Evolutionary conservation across 2,329 filamentous ascomycete species (phyloP), one percentile per base, ranked within the genome.

Genomic region (Apiospora arundinis): DNA sequence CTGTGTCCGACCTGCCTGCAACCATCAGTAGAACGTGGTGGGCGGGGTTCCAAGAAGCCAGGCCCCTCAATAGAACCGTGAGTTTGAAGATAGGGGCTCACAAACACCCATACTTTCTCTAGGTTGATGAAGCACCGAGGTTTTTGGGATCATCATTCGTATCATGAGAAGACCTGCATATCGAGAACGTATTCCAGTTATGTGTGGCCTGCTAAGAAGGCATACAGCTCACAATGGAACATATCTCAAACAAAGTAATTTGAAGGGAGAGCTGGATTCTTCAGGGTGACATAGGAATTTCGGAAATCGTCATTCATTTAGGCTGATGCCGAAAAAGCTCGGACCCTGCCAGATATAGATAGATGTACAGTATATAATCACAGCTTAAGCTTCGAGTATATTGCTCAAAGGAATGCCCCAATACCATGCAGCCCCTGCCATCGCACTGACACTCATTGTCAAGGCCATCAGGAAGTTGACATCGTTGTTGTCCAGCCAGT

Each of bases 401-500:
- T 79, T 84, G 70, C 81, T 76, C 18, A 90, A 77, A 8, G 89
- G 86, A 32, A 91, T 77, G 5, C 82, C 85, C 90, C 90, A 92
- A 72, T 88, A 86, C 88, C 86, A 90, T 63, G 86, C 83, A 42
- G 88, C 90, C 45, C 89, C 82, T 0, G 83, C 85, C 90, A 98
- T 97, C 5, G 91, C 93, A 5, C 92, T 89, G 23, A 95, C 74
- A 79, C 93, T 97, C 89, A 97, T 95, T 5, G 86, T 86, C 18
- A 90, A 87, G 0, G 95, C 95, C 95, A 98, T 98, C 71, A 95
- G 81, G 71, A 98, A 90, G 81, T 99, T 99, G 76, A 99, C 95
- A 70, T 93, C 93, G 81, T 99, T 99, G 81, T 99, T 99, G 81
- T 97, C 95, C 71, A 99, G 85, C 73, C 97, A 80, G 79, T 97